Conservation (phyloP, 495 filamentous ascomycete species). For the Annulohypoxylon bovei region DNA sequence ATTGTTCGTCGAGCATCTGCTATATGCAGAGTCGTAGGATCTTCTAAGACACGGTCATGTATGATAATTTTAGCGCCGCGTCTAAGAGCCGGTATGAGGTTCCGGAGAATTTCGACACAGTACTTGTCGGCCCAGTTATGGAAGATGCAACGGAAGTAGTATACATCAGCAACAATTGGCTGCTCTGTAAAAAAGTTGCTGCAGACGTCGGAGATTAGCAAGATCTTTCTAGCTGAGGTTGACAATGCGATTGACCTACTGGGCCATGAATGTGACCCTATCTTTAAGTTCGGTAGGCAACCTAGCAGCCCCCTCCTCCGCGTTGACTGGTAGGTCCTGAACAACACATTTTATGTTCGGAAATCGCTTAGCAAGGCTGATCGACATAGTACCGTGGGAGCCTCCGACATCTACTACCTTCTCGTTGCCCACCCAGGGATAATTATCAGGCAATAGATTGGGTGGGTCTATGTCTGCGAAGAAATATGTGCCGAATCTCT, state of each 20-base stretch:
- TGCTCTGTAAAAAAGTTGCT: conserved; percentile 60
- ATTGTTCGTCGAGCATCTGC: conserved; percentile 31
- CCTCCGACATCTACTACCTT: conserved; percentile 35
- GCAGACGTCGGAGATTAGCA: not conserved
- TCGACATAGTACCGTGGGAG: conserved; percentile 28
- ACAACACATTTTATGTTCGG: conserved; percentile 44
- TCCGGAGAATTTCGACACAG: conserved; percentile 53
- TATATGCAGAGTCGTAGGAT: conserved; percentile 27
- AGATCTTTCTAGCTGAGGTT: not conserved
- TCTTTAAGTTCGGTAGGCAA: conserved; percentile 37
- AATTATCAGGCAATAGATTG: conserved; percentile 26
- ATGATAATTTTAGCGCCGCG: conserved; percentile 52
- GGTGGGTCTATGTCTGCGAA: conserved; percentile 15
- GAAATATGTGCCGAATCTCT: conserved; percentile 24
- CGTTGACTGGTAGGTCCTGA: conserved; percentile 45
- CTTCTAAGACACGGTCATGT: conserved; percentile 53
- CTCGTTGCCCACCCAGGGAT: conserved; percentile 24
- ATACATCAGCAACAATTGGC: conserved; percentile 60
- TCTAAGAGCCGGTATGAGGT: conserved; percentile 54
- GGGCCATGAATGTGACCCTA: conserved; percentile 53
- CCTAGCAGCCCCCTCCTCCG: conserved; percentile 27
- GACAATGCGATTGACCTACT: conserved; percentile 33
- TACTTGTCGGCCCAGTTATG: conserved; percentile 61
- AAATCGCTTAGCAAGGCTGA: conserved; percentile 26
- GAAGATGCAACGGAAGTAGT: conserved; percentile 61